Base-by-base conservation (phyloP, 768 basidiomycete species). In the Termitomyces sp. region DNA sequence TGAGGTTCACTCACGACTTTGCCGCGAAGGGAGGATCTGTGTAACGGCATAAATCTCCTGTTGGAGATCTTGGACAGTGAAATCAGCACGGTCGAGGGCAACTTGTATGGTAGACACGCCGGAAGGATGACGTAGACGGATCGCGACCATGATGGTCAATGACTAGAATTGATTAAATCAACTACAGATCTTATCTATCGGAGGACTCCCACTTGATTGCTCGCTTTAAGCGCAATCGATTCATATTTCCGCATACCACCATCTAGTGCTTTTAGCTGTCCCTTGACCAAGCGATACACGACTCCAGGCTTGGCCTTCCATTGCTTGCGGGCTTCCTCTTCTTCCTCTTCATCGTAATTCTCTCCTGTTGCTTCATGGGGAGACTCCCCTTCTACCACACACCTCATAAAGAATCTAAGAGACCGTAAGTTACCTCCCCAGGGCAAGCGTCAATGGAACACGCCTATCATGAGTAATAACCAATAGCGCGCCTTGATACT, bases 111-210 rank as follows among this genome's bases (percentile, higher is more conserved):
- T 92, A 8, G 86, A 76, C 30, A 91, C 83, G 32, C 94, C 94
- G 66, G 87, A 83, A 14, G 94, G 90, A 71, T 94, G 88, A 59
- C 94, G 82, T 3, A 98, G 75, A 26, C 94, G 87, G 40, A 96
- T 63, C 45, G 83, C 81, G 8, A 84, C 81, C 90, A 92, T 91
- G 54, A 57, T 60, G 43, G 33, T 54, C 33, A 30, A 50, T 18
- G 46, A 20, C 20, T 24, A 53, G 46, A 18, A 43, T 52, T 52
- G 56, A 55, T 55, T n/a, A 42, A 46, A 48, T 55, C 32, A 38
- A 57, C 33, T 52, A 45, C 26, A 52, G n/a, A 62, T 59, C 52
- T 58, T 38, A 61, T 63, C 61, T 62, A 65, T 35, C 53, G 33
- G 22, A 57, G 40, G 10, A 52, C 54, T 33, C 56, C 54, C 48